Conservation (phyloP, 1,284 basidiomycete species). For the Coniferiporia weirii region DNA sequence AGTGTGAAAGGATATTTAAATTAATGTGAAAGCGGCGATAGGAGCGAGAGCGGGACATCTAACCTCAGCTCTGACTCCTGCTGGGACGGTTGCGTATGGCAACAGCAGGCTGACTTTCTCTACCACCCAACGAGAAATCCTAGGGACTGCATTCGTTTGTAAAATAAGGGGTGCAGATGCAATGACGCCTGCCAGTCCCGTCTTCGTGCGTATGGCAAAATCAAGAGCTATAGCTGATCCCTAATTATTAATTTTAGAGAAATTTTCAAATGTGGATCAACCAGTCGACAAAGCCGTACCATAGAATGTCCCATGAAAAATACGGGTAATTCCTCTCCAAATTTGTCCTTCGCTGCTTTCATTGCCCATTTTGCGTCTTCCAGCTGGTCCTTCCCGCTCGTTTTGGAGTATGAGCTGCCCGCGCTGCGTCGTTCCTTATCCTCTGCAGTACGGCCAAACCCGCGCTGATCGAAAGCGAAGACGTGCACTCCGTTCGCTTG, state of each 20-base stretch:
- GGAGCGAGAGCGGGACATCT: too few species aligned
- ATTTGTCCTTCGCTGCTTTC: constrained; percentile 40
- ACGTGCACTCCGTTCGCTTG: constrained; percentile 56
- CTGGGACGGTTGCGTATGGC: constrained; percentile 56
- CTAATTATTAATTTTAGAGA: constrained; percentile 30
- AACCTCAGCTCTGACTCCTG: constrained; percentile 53
- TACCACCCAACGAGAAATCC: constrained; percentile 47
- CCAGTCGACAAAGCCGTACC: constrained; percentile 37
- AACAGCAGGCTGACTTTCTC: constrained; percentile 40
- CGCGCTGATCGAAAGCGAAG: constrained; percentile 37
- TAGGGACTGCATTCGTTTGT: constrained; percentile 54
- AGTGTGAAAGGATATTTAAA: not conserved
- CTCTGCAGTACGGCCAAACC: too few species aligned
- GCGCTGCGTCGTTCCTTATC: too few species aligned
- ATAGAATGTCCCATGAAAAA: constrained; percentile 85
- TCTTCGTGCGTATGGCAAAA: constrained; percentile 45
- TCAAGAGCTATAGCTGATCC: constrained; percentile 63
- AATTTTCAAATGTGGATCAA: not conserved
- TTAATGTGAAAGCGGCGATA: constrained; percentile 22
- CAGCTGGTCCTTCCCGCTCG: constrained; percentile 42
- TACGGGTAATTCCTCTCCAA: constrained; percentile 31
- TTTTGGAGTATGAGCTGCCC: too few species aligned
- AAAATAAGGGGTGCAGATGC: constrained; percentile 65
- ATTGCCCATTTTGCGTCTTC: constrained; percentile 69
- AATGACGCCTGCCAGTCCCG: constrained; percentile 60